Evolutionary conservation across 495 filamentous ascomycete species (phyloP), one percentile per base, ranked within the genome.

Genomic region (Hyaloscypha finlandica): DNA sequence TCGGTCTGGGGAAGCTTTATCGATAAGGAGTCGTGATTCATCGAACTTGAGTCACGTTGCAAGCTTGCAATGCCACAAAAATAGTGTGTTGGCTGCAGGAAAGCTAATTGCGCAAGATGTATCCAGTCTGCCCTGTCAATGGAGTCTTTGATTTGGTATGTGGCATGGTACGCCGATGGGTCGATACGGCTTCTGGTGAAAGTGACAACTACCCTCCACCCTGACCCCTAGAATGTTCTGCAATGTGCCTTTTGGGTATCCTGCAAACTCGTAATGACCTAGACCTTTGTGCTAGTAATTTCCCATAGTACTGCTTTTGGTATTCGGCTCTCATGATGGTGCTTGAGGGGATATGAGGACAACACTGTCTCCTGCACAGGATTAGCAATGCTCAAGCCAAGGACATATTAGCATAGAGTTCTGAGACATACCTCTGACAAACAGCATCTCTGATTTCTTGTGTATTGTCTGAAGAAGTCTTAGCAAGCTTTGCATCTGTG

Each of bases 371-470:
- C 94, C 94, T 97, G 64, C 52, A 22, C 58, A 56, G 32, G 32
- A 71, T 85, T 70, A 85, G 79, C 64, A 35, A 58, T 30, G 31
- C 20, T 42, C 45, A 63, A 63, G 8, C 35, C 12, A 8, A 37
- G 35, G 32, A 9, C 22, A 55, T 33, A 37, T 33, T 4, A 9
- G n/a, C 9, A 25, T 62, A 60, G 59, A 25, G 51, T 19, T 39
- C 1, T 1, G 2, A 11, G 29, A 79, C 85, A 62, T 77, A 96
- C 94, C 95, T 90, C 95, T 83, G 31, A 99, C 95, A 74, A 99
- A 99, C n/a, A 99, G 80, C 95, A 98, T 99, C 75, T 98, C 96
- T 52, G 92, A 94, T 74, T 97, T 94, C 79, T 96, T 96, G 77
- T 93, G 95, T 64, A 93, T 88, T 12, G 92, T 96, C 94, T 97